These are phyloP conservation scores for Penicillium dipodomyicola DNA, from an alignment of 495 filamentous ascomycete genomes.

Conservation along the genomic window DNA sequence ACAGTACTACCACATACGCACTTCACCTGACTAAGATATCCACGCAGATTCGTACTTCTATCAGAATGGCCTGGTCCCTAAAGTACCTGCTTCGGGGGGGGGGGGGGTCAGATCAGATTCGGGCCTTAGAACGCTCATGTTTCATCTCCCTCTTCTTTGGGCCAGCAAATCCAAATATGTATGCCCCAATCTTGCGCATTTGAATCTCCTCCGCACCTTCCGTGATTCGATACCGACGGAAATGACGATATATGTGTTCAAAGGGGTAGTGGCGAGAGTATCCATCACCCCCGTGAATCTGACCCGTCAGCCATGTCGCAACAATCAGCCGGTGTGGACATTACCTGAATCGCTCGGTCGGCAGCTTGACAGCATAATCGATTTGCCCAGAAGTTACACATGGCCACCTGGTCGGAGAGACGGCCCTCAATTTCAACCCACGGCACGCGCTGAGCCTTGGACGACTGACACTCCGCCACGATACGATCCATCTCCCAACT, in stretches of 20 bases:
- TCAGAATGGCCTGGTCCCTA: background rate
- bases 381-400: conserved; percentile 67
- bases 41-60: background rate
- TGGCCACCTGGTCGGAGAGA: conserved; percentile 55
- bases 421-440: conserved; percentile 51
- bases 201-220: conserved; percentile 52
- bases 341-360: conserved; percentile 56
- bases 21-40: background rate
- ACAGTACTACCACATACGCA: background rate
- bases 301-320: conserved; percentile 2
- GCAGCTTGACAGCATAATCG: conserved; percentile 56
- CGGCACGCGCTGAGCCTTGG: conserved; percentile 15
- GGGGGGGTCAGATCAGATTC: conserved; percentile 13
- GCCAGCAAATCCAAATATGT: conserved; percentile 44
- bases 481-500: conserved; percentile 58
- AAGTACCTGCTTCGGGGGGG: background rate
- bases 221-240: conserved; percentile 49
- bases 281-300: conserved; percentile 53
- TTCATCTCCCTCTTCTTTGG: conserved; percentile 22
- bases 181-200: conserved; percentile 47
- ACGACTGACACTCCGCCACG: conserved; percentile 27
- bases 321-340: background rate
- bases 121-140: conserved; percentile 13
- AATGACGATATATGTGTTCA: conserved; percentile 54
- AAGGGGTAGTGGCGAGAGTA: conserved; percentile 49